phyloP scores from a whole-genome alignment of 441 rosid species.

The Hypseocharis bilobata region DNA sequence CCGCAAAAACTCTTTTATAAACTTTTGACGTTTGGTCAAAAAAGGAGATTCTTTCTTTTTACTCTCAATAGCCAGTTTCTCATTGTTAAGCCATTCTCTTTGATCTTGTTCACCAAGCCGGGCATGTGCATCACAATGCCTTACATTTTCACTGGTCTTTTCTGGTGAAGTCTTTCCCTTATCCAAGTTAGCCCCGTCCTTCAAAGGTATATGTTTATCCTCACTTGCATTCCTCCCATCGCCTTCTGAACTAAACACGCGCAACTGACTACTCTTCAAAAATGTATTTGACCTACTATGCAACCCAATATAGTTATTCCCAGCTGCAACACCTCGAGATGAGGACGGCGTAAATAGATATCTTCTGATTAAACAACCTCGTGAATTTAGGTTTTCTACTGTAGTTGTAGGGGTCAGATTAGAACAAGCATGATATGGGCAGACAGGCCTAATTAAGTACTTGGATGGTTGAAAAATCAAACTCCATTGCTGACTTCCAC shows the following conservation, averaged over 20 bases:
- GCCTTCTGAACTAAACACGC: slow-evolving; percentile 65
- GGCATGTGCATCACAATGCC: slow-evolving; percentile 47
- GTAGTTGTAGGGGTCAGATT: slow-evolving; percentile 20
- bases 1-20: slow-evolving; percentile 63
- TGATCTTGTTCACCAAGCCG: slow-evolving; percentile 75
- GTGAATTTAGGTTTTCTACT: slow-evolving; percentile 20
- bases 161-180: slow-evolving; percentile 36
- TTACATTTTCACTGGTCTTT: slow-evolving; percentile 27
- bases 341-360: slow-evolving; percentile 28
- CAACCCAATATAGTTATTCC: slow-evolving; percentile 22
- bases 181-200: slow-evolving; percentile 34
- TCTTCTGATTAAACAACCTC: slow-evolving; percentile 32
- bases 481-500: slow-evolving; percentile 49
- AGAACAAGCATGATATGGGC: slow-evolving; percentile 27
- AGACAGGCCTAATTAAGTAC: slow-evolving; percentile 28
- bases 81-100: slow-evolving; percentile 77
- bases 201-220: slow-evolving; percentile 44
- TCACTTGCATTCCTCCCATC: slow-evolving; percentile 73
- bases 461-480: slow-evolving; percentile 41
- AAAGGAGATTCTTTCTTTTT: slow-evolving; percentile 70
- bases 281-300: slow-evolving; percentile 21
- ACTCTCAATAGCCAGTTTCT: slow-evolving; percentile 59
- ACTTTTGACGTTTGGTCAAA: slow-evolving; percentile 58
- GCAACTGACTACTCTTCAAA: slow-evolving; percentile 32
- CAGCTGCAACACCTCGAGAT: slow-evolving; percentile 21